Percentiles rank a stretch among this genome's conserved stretches.
phyloP scores from a whole-genome alignment of 768 basidiomycete genomes.

The Serendipita sp. region DNA sequence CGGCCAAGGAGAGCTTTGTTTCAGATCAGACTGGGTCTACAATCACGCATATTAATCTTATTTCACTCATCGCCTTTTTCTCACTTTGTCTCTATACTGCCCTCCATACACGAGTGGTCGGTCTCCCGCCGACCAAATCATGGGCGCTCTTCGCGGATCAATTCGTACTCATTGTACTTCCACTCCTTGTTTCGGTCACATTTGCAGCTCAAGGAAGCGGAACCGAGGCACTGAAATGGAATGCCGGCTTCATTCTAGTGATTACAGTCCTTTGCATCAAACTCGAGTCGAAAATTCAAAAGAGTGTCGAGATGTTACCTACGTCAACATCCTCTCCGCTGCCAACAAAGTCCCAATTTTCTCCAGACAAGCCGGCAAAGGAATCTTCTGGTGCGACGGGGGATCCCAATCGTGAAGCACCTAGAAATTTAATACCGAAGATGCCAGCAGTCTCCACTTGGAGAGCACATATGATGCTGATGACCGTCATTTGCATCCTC shows the following conservation, averaged over 20 bases:
- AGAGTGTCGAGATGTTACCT: conserved; percentile 5
- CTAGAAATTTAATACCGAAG: conserved; percentile 14
- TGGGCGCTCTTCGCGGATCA: conserved; percentile 31
- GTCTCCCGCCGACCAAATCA: conserved; percentile 20
- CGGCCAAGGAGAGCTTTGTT: conserved; percentile 69
- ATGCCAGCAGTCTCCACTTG: conserved; percentile 74
- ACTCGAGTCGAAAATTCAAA: conserved; percentile 13
- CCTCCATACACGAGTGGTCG: conserved; percentile 27
- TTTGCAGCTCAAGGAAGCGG: conserved; percentile 3
- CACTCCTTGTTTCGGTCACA: conserved; percentile 36
- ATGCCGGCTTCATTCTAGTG: not conserved
- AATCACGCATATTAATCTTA: conserved; percentile 46
- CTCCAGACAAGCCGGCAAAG: not conserved
- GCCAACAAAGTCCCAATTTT: not conserved
- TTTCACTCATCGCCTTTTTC: conserved; percentile 45
- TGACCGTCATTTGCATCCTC: conserved; percentile 80
- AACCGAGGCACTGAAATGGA: conserved; percentile 1
- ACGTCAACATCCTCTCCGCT: not conserved
- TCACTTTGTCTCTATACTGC: conserved; percentile 58
- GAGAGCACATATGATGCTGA: conserved; percentile 86
- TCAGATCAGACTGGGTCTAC: conserved; percentile 57
- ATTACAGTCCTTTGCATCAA: not conserved
- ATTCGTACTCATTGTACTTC: conserved; percentile 51
- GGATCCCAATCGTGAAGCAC: not conserved
- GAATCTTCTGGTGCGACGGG: not conserved